Evolutionary conservation across 805 yeast species (phyloP).

Genomic region (Yarrowia sp.): DNA sequence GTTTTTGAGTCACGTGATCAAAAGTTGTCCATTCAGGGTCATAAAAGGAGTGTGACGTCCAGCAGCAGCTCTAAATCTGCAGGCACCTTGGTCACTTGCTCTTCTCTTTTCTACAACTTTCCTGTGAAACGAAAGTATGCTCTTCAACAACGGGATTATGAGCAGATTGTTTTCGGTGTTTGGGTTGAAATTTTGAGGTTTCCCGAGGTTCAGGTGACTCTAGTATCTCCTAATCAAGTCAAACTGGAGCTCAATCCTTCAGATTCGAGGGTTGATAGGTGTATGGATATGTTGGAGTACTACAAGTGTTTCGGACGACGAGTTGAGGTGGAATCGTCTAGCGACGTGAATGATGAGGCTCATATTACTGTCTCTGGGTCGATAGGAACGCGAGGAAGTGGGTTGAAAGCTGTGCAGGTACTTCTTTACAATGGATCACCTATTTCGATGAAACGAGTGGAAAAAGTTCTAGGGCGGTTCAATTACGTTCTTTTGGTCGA

Average conservation of each 20-base stretch:
- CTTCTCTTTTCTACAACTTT: conserved; percentile 22
- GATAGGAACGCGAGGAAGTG: not conserved
- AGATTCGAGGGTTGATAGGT: not conserved
- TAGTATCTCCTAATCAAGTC: not conserved
- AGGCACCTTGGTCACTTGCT: not conserved
- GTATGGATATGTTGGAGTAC: conserved; percentile 22
- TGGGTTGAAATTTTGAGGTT: not conserved
- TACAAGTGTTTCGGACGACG: conserved; percentile 3
- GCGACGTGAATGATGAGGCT: not conserved
- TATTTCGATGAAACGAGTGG: not conserved
- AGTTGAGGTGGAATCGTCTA: not conserved
- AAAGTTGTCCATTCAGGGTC: not conserved
- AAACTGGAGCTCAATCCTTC: not conserved
- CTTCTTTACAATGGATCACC: conserved; percentile 2
- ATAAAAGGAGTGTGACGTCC: not conserved
- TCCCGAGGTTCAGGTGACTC: not conserved
- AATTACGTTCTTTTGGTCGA: conserved; percentile 6
- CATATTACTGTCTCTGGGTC: not conserved
- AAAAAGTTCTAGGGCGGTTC: not conserved
- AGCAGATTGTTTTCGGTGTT: not conserved
- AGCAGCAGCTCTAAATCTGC: not conserved
- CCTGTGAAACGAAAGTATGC: conserved; percentile 37
- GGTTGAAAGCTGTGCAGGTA: not conserved
- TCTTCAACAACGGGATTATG: conserved; percentile 22
- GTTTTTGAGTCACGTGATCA: conserved; percentile 8